phyloP scores from a whole-genome alignment of 768 basidiomycete species.

The Termitomyces sp. region DNA sequence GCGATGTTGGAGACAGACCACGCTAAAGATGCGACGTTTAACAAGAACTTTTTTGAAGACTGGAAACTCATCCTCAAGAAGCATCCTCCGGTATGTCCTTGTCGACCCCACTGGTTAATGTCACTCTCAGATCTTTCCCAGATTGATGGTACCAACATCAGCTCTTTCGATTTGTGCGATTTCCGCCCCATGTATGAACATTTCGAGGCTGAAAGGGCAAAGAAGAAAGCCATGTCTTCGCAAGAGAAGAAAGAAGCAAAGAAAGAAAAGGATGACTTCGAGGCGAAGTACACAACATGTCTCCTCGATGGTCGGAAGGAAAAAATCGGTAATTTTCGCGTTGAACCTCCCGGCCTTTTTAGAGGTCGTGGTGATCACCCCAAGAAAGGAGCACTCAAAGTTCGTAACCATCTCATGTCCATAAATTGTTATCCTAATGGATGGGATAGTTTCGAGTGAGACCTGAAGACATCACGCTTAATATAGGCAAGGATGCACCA shows the following conservation, averaged over 20 bases:
- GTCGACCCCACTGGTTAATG: slow-evolving; percentile 1
- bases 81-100: slow-evolving; percentile 71
- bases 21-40: slow-evolving; percentile 82
- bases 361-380: slow-evolving; percentile 98
- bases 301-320: slow-evolving; percentile 95
- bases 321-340: slow-evolving; percentile 96
- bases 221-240: slow-evolving; percentile 81
- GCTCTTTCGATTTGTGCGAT: slow-evolving; percentile 78
- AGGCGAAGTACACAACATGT: slow-evolving; percentile 83
- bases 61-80: slow-evolving; percentile 76
- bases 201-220: slow-evolving; percentile 88
- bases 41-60: slow-evolving; percentile 94
- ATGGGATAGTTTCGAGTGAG: slow-evolving; percentile 68
- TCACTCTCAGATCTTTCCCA: slow-evolving; percentile 23
- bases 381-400: slow-evolving; percentile 94
- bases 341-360: slow-evolving; percentile 98
- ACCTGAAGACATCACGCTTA: slow-evolving; percentile 95
- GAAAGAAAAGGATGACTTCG: slow-evolving; percentile 77
- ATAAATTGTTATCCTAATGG: slow-evolving; percentile 1
- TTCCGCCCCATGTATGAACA: slow-evolving; percentile 93
- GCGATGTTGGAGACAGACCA: slow-evolving; percentile 93
- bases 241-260: slow-evolving; percentile 93
- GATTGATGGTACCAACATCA: slow-evolving; percentile 75
- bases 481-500: slow-evolving; percentile 76
- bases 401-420: slow-evolving; percentile 27